Evolutionary conservation across 345 rosid genomes (phyloP).

Genomic region (Eucalyptus globulus): DNA sequence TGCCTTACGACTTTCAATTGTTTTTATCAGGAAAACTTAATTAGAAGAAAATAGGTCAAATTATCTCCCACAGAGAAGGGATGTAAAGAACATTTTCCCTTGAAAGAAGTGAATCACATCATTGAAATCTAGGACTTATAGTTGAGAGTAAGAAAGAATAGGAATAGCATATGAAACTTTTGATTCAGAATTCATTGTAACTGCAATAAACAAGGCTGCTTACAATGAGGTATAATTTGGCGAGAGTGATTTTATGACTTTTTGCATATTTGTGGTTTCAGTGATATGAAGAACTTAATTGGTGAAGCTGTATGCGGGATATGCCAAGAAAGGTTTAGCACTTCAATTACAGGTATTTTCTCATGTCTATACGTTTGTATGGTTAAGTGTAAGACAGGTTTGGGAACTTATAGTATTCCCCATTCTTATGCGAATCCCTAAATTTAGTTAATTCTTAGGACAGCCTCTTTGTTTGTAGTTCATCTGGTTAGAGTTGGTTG

Average conservation of each 20-base stretch:
- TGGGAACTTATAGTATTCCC: neutral
- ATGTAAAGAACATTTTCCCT: neutral
- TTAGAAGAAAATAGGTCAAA: neutral
- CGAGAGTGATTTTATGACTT: neutral
- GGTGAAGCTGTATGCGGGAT: conserved; percentile 78
- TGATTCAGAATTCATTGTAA: neutral
- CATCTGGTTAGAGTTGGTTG: neutral
- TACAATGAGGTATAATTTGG: neutral
- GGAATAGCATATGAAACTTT: neutral
- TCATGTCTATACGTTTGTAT: neutral
- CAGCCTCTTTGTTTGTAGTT: neutral
- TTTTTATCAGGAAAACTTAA: neutral
- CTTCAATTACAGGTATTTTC: conserved; percentile 64
- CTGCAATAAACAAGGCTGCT: neutral
- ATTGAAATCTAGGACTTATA: neutral
- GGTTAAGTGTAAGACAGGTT: neutral
- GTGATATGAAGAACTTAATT: conserved; percentile 82
- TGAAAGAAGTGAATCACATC: neutral
- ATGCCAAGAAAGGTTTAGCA: conserved; percentile 85
- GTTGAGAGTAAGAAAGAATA: neutral
- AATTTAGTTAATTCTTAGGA: neutral
- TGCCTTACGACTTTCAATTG: neutral
- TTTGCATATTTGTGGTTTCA: conserved; percentile 5
- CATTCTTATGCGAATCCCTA: accelerated
- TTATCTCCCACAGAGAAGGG: neutral